Evolutionary conservation across 768 basidiomycete genomes (phyloP), one percentile per base, ranked within the genome.

Genomic region (Phlebiopsis flavidoalba): DNA sequence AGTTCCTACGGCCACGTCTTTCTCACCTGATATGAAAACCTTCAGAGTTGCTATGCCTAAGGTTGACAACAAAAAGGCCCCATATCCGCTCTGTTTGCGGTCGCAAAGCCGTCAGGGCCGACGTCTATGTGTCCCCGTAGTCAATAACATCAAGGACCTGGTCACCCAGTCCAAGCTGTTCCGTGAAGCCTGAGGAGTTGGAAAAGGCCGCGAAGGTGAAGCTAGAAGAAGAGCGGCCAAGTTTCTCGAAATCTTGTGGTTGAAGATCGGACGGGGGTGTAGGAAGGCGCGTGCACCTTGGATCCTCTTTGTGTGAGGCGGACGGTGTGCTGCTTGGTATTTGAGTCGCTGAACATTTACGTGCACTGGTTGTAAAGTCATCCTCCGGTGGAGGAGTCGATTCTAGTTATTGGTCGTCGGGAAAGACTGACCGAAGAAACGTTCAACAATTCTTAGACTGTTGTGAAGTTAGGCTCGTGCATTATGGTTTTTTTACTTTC

Each of bases 271-370:
- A 1, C 92, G 95, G 73, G 94, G n/a, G n/a, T n/a, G n/a, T n/a
- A n/a, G n/a, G n/a, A n/a, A n/a, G n/a, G n/a, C n/a, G 94, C 31
- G 95, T 97, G 4, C n/a, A 99, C 97, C 3, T 77, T 99, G 53
- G 97, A 99, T 76, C 97, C 97, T 15, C 80, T 98, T 37, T n/a
- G n/a, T n/a, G n/a, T n/a, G n/a, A n/a, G n/a, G 97, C 97, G 5
- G 93, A 97, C 72, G 96, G 96, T 17, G 70, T 69, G 5, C n/a
- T n/a, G n/a, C 68, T 69, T 35, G 68, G 68, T 71, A 60, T 59
- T 58, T 61, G 40, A 50, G 43, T 51, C 48, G 46, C 50, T 22
- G 35, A n/a, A 26, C 26, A 31, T n/a, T 33, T 31, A n/a, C 5
- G 21, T 19, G 51, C 47, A 22, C 49, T 60, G 51, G 59, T 17